These are phyloP conservation scores for Paecilomyces variotii DNA, from an alignment of 2,329 filamentous ascomycete genomes.

Conservation along the genomic window DNA sequence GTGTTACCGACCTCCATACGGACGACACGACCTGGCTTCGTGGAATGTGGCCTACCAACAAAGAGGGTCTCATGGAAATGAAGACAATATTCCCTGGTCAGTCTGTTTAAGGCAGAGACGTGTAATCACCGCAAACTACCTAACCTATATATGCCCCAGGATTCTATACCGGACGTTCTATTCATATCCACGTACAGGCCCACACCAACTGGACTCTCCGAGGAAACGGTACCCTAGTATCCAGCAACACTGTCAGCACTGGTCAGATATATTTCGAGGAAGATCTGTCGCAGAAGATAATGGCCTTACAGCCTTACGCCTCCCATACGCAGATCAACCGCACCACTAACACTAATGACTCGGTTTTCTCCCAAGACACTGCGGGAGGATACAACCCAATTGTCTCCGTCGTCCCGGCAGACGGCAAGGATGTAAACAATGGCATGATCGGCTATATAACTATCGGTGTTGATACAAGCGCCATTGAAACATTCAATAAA, in stretches of 20 bases:
- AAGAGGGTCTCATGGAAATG: slow-evolving; percentile 39
- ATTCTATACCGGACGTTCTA: slow-evolving; percentile 35
- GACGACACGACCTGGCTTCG: slow-evolving; percentile 35
- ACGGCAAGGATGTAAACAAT: slow-evolving; percentile 26
- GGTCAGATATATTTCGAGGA: slow-evolving; percentile 28
- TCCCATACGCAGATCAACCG: slow-evolving; percentile 28
- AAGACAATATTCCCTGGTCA: slow-evolving; percentile 35
- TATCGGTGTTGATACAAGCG: slow-evolving; percentile 23
- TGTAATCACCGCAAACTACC: neutral
- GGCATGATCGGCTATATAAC: slow-evolving; percentile 31
- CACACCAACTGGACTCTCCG: slow-evolving; percentile 25
- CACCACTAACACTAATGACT: slow-evolving; percentile 21
- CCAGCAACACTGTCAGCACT: slow-evolving; percentile 19
- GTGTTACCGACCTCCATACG: slow-evolving; percentile 13
- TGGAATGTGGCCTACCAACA: slow-evolving; percentile 38
- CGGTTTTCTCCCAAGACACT: slow-evolving; percentile 3
- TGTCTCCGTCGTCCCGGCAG: slow-evolving; percentile 23
- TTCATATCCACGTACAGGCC: slow-evolving; percentile 42
- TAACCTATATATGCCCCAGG: slow-evolving; percentile 16
- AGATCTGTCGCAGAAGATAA: slow-evolving; percentile 19
- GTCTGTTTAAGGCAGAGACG: slow-evolving; percentile 7
- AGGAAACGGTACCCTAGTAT: slow-evolving; percentile 19
- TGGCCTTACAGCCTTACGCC: slow-evolving; percentile 26
- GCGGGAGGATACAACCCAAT: slow-evolving; percentile 22
- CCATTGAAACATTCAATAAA: slow-evolving; percentile 4